Conservation (phyloP, 495 filamentous ascomycete species). For the Neurospora pannonica region DNA sequence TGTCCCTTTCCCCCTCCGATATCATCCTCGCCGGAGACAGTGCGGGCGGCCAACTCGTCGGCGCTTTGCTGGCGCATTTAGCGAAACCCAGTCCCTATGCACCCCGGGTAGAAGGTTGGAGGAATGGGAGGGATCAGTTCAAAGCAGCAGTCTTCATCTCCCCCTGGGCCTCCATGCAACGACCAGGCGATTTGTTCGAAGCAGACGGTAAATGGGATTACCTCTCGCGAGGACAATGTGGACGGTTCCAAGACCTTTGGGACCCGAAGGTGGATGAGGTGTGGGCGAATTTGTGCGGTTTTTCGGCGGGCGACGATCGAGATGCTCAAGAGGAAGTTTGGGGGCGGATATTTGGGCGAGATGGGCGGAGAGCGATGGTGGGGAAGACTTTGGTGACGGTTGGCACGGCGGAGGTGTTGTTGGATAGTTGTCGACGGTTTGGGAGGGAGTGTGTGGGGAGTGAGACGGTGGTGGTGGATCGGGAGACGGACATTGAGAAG, state of each 20-base stretch:
- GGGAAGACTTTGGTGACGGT: conserved; percentile 8
- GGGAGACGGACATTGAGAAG: not conserved
- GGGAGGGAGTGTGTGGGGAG: not conserved
- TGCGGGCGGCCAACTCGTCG: conserved; percentile 10
- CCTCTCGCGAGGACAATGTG: conserved; percentile 1
- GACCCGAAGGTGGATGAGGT: conserved; percentile 3
- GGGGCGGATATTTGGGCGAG: conserved; percentile 1
- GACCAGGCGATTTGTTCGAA: not conserved
- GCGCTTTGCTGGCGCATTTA: conserved; percentile 5
- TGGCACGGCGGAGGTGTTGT: conserved; percentile 10
- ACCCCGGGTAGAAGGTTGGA: not conserved
- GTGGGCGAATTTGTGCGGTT: conserved; percentile 9
- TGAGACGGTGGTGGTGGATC: not conserved
- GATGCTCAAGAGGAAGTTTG: not conserved
- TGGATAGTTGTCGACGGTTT: conserved; percentile 12
- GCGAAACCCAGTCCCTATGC: conserved; percentile 1
- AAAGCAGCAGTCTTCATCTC: conserved; percentile 6
- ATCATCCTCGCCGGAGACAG: conserved; percentile 9
- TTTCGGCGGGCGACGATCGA: not conserved
- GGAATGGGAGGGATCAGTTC: not conserved
- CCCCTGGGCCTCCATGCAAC: conserved; percentile 3
- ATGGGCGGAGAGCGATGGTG: not conserved
- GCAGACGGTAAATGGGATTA: conserved; percentile 7
- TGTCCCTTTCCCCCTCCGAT: not conserved
- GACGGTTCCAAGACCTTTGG: conserved; percentile 2